Evolutionary conservation across 176 grass and related monocot genomes (phyloP).

Genomic region (Metroxylon sagu): DNA sequence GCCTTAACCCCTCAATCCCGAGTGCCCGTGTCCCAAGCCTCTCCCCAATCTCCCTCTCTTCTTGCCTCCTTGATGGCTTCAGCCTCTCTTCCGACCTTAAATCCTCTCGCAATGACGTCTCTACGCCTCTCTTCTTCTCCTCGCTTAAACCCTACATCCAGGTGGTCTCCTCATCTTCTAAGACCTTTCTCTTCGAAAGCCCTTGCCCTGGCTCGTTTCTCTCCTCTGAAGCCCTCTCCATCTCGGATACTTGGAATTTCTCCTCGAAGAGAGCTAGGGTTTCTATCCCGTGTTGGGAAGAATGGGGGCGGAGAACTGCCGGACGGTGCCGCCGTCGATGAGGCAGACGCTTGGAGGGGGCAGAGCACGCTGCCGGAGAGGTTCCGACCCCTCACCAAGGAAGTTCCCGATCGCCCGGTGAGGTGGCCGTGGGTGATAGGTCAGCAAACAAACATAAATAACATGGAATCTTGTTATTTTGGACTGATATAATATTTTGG

Average conservation of each 20-base stretch:
- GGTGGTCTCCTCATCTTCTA: conserved; percentile 3
- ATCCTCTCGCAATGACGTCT: not conserved
- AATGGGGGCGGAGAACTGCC: conserved; percentile 11
- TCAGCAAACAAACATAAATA: not conserved
- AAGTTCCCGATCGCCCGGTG: conserved; percentile 21
- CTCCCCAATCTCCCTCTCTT: no score
- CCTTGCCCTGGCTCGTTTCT: not conserved
- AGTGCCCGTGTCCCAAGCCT: no score
- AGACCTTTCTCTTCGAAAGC: not conserved
- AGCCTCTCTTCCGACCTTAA: not conserved
- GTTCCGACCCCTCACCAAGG: conserved; percentile 20
- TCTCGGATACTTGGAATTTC: not conserved
- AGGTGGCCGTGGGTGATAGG: conserved; percentile 25
- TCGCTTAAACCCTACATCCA: conserved; percentile 2
- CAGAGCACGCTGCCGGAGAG: conserved; percentile 41
- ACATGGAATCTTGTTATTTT: no score
- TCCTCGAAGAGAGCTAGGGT: not conserved
- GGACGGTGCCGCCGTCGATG: conserved; percentile 19
- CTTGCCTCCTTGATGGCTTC: conserved; percentile 5
- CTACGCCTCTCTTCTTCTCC: not conserved
- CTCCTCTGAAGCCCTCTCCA: not conserved
- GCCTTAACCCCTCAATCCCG: no score
- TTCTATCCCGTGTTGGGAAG: not conserved
- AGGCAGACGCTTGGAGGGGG: conserved; percentile 47
- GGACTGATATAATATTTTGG: no score